Conservation (phyloP, 2,329 filamentous ascomycete genomes). For the Volutella citrinella region DNA sequence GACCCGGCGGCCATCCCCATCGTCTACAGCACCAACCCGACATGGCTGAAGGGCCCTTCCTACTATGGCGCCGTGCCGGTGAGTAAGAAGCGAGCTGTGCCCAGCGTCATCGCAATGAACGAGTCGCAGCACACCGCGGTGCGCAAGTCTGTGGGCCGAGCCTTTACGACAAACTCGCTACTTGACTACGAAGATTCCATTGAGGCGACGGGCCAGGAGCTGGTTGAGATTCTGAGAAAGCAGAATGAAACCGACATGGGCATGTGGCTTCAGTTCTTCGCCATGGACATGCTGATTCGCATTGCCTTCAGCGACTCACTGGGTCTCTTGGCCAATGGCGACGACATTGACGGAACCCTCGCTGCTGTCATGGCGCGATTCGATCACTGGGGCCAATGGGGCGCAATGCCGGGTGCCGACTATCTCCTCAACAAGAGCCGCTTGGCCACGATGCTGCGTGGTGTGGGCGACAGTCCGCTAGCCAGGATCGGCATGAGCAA, state of each 20-base stretch:
- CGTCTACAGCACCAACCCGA: constrained; percentile 5
- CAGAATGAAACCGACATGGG: constrained; percentile 2
- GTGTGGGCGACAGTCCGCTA: constrained; percentile 1
- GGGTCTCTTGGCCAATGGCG: constrained; percentile 2
- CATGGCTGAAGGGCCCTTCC: constrained; percentile 3
- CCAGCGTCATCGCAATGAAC: constrained; percentile 5
- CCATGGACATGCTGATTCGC: constrained; percentile 7
- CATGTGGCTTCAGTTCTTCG: constrained; percentile 6
- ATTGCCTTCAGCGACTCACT: constrained; percentile 4
- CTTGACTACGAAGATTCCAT: constrained; percentile 7
- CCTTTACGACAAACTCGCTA: constrained; percentile 6
- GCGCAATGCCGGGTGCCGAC: constrained; percentile 1
- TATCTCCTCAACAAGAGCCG: constrained; percentile 3
- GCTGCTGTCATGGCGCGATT: constrained; percentile 4
- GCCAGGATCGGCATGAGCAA: constrained; percentile 1
- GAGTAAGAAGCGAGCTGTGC: constrained; percentile 2
- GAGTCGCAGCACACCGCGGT: constrained; percentile 6
- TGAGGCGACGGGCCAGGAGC: constrained; percentile 1
- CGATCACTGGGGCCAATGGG: constrained; percentile 7
- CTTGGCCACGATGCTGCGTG: not conserved
- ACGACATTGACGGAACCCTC: constrained; percentile 5
- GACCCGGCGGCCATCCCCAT: constrained; percentile 4
- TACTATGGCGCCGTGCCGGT: constrained; percentile 7
- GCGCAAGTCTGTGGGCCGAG: constrained; percentile 5
- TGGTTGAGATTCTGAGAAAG: not conserved